phyloP scores from a whole-genome alignment of 2,329 filamentous ascomycete genomes.

The Microcyclospora pomicola region DNA sequence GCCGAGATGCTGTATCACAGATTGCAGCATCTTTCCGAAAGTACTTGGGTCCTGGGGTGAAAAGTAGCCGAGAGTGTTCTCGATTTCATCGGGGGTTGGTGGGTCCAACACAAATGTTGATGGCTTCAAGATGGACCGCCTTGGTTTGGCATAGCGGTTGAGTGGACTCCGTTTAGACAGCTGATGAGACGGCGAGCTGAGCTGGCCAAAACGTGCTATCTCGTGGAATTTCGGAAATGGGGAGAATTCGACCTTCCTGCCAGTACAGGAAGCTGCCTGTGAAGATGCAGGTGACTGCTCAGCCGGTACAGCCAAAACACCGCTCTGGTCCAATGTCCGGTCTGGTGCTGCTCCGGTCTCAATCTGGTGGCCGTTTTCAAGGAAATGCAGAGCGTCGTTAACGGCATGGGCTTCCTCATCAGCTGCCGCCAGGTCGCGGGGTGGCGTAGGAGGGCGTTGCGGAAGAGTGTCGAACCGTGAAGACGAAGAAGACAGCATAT shows the following conservation, averaged over 20 bases:
- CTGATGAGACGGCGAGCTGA: slow-evolving; percentile 32
- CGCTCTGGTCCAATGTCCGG: neutral
- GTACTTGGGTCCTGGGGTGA: slow-evolving; percentile 39
- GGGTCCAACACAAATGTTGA: slow-evolving; percentile 27
- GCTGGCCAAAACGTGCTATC: slow-evolving; percentile 8
- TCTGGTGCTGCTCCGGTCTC: slow-evolving; percentile 1
- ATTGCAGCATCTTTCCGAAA: slow-evolving; percentile 72
- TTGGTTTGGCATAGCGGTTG: slow-evolving; percentile 39
- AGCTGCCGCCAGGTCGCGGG: slow-evolving; percentile 29
- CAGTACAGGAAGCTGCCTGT: slow-evolving; percentile 16
- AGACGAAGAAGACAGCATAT: slow-evolving; percentile 8
- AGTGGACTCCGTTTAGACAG: slow-evolving; percentile 26
- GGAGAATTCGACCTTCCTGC: slow-evolving; percentile 51
- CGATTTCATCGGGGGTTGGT: slow-evolving; percentile 23
- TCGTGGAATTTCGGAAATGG: slow-evolving; percentile 40
- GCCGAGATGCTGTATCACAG: slow-evolving; percentile 66
- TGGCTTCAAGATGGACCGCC: slow-evolving; percentile 74
- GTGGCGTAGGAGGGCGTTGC: slow-evolving; percentile 43
- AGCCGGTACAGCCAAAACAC: neutral
- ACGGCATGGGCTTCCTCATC: slow-evolving; percentile 29
- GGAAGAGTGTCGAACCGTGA: slow-evolving; percentile 33
- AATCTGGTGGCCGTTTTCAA: slow-evolving; percentile 24
- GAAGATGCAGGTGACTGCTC: slow-evolving; percentile 15
- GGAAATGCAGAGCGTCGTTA: slow-evolving; percentile 22
- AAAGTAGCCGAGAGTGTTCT: slow-evolving; percentile 28